Evolutionary conservation across 306 rosid genomes (phyloP).

Genomic region (Casuarina equisetifolia): DNA sequence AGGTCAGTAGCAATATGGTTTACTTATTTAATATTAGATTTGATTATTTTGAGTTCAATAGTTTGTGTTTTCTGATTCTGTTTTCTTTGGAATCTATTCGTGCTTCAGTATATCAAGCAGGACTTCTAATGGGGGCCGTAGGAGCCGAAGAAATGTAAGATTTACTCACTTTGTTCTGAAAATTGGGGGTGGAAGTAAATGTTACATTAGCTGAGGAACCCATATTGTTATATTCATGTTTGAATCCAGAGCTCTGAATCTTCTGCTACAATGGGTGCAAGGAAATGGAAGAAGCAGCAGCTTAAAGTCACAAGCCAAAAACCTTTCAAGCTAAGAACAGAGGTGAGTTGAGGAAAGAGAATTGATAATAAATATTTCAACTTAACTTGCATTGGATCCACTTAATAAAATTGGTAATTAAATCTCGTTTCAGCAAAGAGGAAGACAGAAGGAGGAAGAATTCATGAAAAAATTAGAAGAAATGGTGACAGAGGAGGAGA

Average conservation of each 20-base stretch:
- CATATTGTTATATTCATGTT: slow-evolving; percentile 7
- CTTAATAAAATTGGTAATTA: slow-evolving; percentile 25
- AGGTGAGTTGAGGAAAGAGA: slow-evolving; percentile 41
- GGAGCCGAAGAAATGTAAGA: slow-evolving; percentile 89
- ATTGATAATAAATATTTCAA: background rate
- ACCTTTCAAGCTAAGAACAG: slow-evolving; percentile 94
- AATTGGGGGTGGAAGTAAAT: slow-evolving; percentile 5
- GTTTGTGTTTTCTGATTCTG: slow-evolving; percentile 21
- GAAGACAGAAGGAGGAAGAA: slow-evolving; percentile 78
- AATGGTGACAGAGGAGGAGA: slow-evolving; percentile 68
- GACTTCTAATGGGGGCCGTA: slow-evolving; percentile 56
- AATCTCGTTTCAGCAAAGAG: slow-evolving; percentile 70
- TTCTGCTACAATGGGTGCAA: slow-evolving; percentile 52
- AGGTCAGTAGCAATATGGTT: slow-evolving; percentile 50
- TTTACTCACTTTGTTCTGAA: background rate
- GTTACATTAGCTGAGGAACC: slow-evolving; percentile 13
- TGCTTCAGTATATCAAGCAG: slow-evolving; percentile 65
- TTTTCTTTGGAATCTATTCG: slow-evolving; percentile 15
- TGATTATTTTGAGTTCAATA: slow-evolving; percentile 6
- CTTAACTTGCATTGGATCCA: slow-evolving; percentile 10
- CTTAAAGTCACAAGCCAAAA: slow-evolving; percentile 61
- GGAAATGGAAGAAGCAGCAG: slow-evolving; percentile 70
- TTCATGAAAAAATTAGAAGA: slow-evolving; percentile 72
- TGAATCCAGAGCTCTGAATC: slow-evolving; percentile 74
- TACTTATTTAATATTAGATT: background rate